phyloP scores from a whole-genome alignment of 345 rosid genomes.

The Alliaria petiolata region DNA sequence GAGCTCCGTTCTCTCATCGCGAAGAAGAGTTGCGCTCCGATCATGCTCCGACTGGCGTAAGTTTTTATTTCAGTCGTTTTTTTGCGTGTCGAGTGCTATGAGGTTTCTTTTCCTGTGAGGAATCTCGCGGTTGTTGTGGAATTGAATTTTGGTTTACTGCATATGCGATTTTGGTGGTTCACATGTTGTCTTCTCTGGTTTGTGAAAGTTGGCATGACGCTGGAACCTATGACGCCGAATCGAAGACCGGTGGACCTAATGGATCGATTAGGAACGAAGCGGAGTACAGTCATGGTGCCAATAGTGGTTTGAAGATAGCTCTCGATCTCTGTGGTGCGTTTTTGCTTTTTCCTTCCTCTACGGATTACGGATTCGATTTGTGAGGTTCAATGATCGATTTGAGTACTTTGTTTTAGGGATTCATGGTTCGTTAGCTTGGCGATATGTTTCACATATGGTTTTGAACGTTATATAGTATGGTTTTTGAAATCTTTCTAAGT shows the following conservation, averaged over 20 bases:
- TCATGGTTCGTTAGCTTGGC: too few species aligned
- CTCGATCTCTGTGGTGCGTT: conserved; percentile 67
- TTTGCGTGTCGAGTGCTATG: too few species aligned
- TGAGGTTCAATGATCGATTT: too few species aligned
- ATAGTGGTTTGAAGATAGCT: conserved; percentile 74
- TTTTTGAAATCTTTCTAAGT: too few species aligned
- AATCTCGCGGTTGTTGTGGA: too few species aligned
- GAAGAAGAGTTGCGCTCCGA: conserved; percentile 76
- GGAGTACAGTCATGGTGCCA: conserved; percentile 65
- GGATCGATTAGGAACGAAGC: conserved; percentile 83
- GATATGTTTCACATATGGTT: too few species aligned
- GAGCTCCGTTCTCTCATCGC: conserved; percentile 82
- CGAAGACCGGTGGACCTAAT: conserved; percentile 84
- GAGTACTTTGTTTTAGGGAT: too few species aligned
- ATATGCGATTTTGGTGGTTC: not conserved
- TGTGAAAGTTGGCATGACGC: conserved; percentile 83
- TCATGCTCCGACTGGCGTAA: conserved; percentile 94
- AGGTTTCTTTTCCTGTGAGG: too few species aligned
- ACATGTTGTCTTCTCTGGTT: not conserved
- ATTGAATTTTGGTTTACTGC: not conserved
- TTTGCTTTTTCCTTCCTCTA: not conserved
- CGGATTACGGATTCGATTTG: too few species aligned
- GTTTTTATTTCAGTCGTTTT: not conserved
- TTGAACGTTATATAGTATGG: too few species aligned
- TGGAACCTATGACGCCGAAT: conserved; percentile 63